Evolutionary conservation across 176 grass and related monocot species (phyloP).

Genomic region (Raddia guianensis): DNA sequence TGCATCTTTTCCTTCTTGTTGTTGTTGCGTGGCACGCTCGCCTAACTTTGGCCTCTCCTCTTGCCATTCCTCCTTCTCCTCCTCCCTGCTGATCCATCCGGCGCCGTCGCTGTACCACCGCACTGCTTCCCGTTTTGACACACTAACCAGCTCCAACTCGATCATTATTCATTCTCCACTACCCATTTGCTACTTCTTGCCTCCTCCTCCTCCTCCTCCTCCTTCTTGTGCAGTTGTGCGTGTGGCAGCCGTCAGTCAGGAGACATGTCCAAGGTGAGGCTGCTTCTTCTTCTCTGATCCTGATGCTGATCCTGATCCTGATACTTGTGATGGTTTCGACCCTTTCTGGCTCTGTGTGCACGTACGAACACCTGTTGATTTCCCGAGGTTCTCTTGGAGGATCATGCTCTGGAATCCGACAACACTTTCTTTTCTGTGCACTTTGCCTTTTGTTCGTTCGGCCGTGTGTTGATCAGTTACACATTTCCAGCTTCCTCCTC

Average conservation of each 20-base stretch:
- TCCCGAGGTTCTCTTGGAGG: background rate
- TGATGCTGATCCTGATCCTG: background rate
- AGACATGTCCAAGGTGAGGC: slow-evolving; percentile 55
- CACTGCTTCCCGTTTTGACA: background rate
- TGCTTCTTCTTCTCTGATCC: background rate
- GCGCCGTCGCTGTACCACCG: slow-evolving; percentile 8
- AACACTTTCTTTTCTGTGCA: background rate
- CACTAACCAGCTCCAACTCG: background rate
- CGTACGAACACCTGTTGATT: background rate
- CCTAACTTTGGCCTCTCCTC: slow-evolving; percentile 6
- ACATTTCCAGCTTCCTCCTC: background rate
- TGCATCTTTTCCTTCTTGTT: background rate
- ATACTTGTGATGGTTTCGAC: background rate
- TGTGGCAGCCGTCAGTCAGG: background rate
- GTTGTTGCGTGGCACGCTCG: slow-evolving; percentile 31
- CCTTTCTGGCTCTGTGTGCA: background rate
- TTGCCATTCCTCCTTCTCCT: background rate
- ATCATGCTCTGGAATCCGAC: slow-evolving; percentile 1
- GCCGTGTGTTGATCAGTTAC: background rate
- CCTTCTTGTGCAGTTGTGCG: too few species aligned
- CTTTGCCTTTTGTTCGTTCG: background rate
- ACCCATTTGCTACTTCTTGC: background rate
- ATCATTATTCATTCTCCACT: slow-evolving; percentile 15
- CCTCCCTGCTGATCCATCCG: background rate
- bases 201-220: background rate